Evolutionary conservation across 495 filamentous ascomycete genomes (phyloP).

Genomic region (Xanthoparmelia taractica): DNA sequence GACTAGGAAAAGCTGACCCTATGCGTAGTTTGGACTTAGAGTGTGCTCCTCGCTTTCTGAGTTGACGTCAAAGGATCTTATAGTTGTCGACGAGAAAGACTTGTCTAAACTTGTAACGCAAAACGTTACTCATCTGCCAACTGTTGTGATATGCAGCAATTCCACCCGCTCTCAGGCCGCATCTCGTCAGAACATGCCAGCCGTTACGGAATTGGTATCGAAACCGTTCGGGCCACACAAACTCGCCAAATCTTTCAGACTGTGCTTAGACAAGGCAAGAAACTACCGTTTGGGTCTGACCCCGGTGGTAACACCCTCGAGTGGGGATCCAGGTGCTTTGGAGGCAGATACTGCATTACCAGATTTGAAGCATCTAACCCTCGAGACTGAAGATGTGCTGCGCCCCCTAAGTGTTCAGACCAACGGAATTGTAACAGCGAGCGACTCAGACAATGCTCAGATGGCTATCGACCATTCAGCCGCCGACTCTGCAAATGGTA

Average conservation of each 20-base stretch:
- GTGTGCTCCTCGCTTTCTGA: constrained; percentile 1
- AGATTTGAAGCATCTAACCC: constrained; percentile 17
- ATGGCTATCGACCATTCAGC: constrained; percentile 20
- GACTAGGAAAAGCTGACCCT: too few species aligned
- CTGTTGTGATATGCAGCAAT: constrained; percentile 25
- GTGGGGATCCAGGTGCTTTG: constrained; percentile 1
- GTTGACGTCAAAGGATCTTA: constrained; percentile 23
- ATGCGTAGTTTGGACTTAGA: constrained; percentile 40
- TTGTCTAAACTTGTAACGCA: constrained; percentile 13
- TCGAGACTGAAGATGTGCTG: constrained; percentile 18
- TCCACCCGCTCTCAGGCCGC: constrained; percentile 18
- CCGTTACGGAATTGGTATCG: constrained; percentile 39
- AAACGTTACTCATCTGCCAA: constrained; percentile 4
- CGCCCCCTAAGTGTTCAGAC: constrained; percentile 17
- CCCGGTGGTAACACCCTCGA: constrained; percentile 2
- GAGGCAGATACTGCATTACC: constrained; percentile 17
- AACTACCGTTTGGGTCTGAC: constrained; percentile 10
- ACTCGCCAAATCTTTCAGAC: constrained; percentile 46
- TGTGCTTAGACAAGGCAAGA: constrained; percentile 30
- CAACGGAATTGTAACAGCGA: constrained; percentile 21
- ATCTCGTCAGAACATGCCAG: constrained; percentile 2
- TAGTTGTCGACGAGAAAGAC: constrained; percentile 36
- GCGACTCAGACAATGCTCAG: constrained; percentile 23
- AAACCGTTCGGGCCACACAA: constrained; percentile 59
- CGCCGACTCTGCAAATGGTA: constrained; percentile 4